Evolutionary conservation across 1,139 yeast genomes (phyloP), one percentile per base, ranked within the genome.

Genomic region (Blastobotrys arbuscula): DNA sequence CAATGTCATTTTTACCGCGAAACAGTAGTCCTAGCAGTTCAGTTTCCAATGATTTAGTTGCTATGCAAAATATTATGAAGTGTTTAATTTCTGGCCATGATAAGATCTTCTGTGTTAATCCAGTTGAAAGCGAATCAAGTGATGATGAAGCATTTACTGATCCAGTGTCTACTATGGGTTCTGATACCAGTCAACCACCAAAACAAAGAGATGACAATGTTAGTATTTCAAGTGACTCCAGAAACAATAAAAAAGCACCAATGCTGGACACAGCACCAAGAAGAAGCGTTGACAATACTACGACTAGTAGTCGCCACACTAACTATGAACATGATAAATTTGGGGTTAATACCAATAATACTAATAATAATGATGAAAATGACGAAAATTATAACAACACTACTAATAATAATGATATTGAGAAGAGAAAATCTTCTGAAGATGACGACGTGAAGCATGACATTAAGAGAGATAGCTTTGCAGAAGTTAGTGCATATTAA

Each of bases 1-100:
- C 82, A 3, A 78, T 78, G 81, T 76, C 81, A 63, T 76, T 78
- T 57, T 63, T 78, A 50, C 71, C 71, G 12, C 53, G 60, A 26
- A 50, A 54, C 13, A 9, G 16, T 31, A 53, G 52, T 41, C 53
- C 55, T n/a, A 43, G 61, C 2, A 44, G 58, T 8, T 54, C 64
- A 5, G 57, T 59, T 39, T 55, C 62, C 16, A 59, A 59, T 35
- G 65, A 64, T 34, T 56, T 66, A 54, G 65, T 66, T 19, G 61
- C 67, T n/a, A 68, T 69, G 65, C 74, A 70, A 57, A 61, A 62
- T 37, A 60, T 69, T 39, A 61, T 70, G 40, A 65, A 66, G 50
- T 57, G 65, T 4, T 60, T 70, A 66, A 69, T 70, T 46, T 47
- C 56, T 21, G 47, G 59, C 41, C 58, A 59, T 26, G 60, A 61